A percentile compares a stretch with the other conserved stretches of the same genome.
Conservation (phyloP, 768 basidiomycete species). For the Lentinula edodes region DNA sequence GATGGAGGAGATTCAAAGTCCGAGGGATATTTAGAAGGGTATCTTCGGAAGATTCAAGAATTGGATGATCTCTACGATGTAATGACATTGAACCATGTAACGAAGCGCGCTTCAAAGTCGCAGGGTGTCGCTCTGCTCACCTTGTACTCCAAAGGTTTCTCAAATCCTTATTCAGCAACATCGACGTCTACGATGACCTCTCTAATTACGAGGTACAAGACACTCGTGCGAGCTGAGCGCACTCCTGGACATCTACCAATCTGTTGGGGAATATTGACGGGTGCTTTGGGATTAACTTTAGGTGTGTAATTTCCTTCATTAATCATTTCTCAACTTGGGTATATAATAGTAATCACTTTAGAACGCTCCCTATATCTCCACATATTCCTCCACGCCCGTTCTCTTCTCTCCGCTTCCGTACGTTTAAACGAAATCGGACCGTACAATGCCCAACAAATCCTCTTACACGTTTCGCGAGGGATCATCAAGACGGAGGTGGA, state of each 20-base stretch:
- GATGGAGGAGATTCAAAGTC: conserved; percentile 6
- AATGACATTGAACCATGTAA: conserved; percentile 87
- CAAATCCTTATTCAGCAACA: conserved; percentile 35
- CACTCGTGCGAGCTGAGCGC: conserved; percentile 55
- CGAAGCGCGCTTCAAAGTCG: conserved; percentile 79
- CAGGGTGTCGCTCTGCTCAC: conserved; percentile 93
- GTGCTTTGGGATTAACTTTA: conserved; percentile 64
- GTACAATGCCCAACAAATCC: conserved; percentile 84
- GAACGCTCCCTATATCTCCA: conserved; percentile 83
- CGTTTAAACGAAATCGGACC: conserved; percentile 90
- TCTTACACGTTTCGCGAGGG: conserved; percentile 67
- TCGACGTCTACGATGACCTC: conserved; percentile 20
- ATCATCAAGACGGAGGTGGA: conserved; percentile 53
- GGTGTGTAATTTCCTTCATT: conserved; percentile 37
- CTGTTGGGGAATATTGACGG: conserved; percentile 87
- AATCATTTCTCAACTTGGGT: background rate
- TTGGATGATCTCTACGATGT: conserved; percentile 79
- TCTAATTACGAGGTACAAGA: conserved; percentile 60
- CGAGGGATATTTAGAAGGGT: conserved; percentile 10
- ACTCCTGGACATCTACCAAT: conserved; percentile 80
- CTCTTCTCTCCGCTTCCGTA: conserved; percentile 87
- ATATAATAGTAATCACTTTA: too few species aligned
- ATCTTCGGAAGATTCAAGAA: conserved; percentile 38
- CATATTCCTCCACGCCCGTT: conserved; percentile 88
- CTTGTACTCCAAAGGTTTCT: conserved; percentile 79